Evolutionary conservation across 2,329 filamentous ascomycete species (phyloP).

Genomic region (Colletotrichum tropicale): DNA sequence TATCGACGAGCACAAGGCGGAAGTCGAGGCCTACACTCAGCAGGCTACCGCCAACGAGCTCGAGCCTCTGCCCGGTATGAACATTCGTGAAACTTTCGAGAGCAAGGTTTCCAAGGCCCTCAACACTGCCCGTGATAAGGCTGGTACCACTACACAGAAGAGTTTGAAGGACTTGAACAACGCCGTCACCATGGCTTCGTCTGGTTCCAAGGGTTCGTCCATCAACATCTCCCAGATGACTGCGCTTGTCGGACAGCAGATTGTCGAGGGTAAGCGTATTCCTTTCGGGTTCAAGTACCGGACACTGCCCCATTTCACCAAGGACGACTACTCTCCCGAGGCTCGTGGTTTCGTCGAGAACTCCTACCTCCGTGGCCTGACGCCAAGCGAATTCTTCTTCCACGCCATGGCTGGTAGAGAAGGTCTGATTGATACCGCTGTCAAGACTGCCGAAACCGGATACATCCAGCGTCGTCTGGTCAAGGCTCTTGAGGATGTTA

Average conservation of each 20-base stretch:
- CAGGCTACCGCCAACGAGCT: conserved; percentile 85
- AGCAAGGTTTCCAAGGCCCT: conserved; percentile 93
- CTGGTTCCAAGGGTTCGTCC: conserved; percentile 96
- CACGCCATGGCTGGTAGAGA: conserved; percentile 99
- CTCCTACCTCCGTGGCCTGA: conserved; percentile 94
- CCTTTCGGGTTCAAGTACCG: conserved; percentile 99
- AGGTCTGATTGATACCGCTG: conserved; percentile 98
- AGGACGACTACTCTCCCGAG: conserved; percentile 98
- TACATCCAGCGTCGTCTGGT: conserved; percentile 99
- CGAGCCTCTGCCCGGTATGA: conserved; percentile 97
- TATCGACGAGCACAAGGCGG: conserved; percentile 80
- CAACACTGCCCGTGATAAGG: conserved; percentile 95
- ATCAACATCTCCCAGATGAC: conserved; percentile 99
- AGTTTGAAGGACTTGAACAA: conserved; percentile 97
- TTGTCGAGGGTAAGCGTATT: conserved; percentile 98
- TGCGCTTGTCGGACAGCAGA: conserved; percentile 95
- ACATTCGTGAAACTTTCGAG: conserved; percentile 96
- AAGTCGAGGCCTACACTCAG: conserved; percentile 77
- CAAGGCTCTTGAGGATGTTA: conserved; percentile 97
- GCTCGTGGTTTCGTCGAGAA: conserved; percentile 98
- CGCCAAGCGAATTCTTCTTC: conserved; percentile 98
- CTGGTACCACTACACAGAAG: conserved; percentile 89
- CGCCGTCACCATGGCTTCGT: conserved; percentile 93
- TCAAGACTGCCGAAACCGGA: conserved; percentile 98
- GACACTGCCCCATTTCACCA: conserved; percentile 96